Percentiles rank a stretch among this genome's conserved stretches.
Evolutionary conservation across 257 asterid genomes (phyloP).

Genomic region (Perilla frutescens): DNA sequence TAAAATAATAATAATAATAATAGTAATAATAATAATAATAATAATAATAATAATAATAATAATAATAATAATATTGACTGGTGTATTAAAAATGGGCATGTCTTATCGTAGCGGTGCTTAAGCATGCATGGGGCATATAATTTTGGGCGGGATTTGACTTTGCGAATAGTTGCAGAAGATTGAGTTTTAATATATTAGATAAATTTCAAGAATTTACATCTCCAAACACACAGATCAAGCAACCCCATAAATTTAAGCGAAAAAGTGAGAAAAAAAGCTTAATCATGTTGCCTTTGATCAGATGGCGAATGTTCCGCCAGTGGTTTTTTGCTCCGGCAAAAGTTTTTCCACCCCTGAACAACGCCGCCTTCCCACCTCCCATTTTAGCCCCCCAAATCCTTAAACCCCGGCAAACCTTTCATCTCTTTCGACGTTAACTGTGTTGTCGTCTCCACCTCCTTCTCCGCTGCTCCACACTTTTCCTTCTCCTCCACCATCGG

Average conservation of each 20-base stretch:
- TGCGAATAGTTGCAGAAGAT: no score
- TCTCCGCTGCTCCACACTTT: slow-evolving; percentile 65
- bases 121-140: no score
- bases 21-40: no score
- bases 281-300: slow-evolving; percentile 39
- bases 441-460: slow-evolving; percentile 61
- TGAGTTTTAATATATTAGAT: no score
- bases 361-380: slow-evolving; percentile 73
- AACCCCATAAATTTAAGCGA: background rate
- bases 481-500: slow-evolving; percentile 36
- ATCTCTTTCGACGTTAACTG: slow-evolving; percentile 71
- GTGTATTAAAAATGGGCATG: no score
- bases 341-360: slow-evolving; percentile 55
- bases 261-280: slow-evolving; percentile 8
- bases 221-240: background rate
- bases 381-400: slow-evolving; percentile 64
- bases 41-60: no score
- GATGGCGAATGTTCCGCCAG: slow-evolving; percentile 81
- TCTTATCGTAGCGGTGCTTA: no score
- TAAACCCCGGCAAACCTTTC: slow-evolving; percentile 63
- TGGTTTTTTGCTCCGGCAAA: slow-evolving; percentile 70
- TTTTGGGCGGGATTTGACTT: no score
- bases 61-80: no score
- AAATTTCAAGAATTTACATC: background rate
- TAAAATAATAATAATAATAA: no score